Percentiles rank a stretch among this genome's conserved stretches.
phyloP scores from a whole-genome alignment of 495 filamentous ascomycete genomes.

The Durotheca rogersii region DNA sequence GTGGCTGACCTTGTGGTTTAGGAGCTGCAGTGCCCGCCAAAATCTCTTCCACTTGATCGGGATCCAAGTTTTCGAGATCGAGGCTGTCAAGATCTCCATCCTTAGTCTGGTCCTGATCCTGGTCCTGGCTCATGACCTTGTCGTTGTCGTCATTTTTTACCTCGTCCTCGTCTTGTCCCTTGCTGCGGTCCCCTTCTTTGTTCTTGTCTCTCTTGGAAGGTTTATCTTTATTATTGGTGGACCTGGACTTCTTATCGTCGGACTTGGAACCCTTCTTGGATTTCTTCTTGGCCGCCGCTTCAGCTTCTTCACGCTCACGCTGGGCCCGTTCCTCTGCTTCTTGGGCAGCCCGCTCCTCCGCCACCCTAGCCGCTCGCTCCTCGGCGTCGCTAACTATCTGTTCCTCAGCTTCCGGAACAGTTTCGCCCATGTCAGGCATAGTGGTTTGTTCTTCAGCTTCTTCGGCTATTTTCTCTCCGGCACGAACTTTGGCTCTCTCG shows the following conservation, averaged over 20 bases:
- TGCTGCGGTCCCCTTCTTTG: constrained; percentile 22
- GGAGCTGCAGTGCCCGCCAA: constrained; percentile 32
- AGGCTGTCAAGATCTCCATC: constrained; percentile 39
- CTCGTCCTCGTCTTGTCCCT: constrained; percentile 20
- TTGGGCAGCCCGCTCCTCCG: constrained; percentile 19
- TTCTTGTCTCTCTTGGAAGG: constrained; percentile 24
- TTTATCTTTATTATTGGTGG: constrained; percentile 31
- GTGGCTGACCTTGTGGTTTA: constrained; percentile 31
- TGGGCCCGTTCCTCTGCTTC: constrained; percentile 32
- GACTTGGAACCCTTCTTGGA: constrained; percentile 43
- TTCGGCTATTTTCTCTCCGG: constrained; percentile 31
- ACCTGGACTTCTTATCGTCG: constrained; percentile 33
- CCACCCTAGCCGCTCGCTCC: constrained; percentile 30
- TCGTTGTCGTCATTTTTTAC: constrained; percentile 16
- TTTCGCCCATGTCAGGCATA: constrained; percentile 35
- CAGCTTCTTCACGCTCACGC: constrained; percentile 37
- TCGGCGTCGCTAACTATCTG: constrained; percentile 37
- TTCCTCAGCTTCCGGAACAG: constrained; percentile 37
- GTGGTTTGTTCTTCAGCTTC: constrained; percentile 20
- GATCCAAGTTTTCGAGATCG: constrained; percentile 40
- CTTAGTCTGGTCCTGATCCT: constrained; percentile 10
- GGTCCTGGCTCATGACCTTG: constrained; percentile 7
- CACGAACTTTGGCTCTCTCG: constrained; percentile 37
- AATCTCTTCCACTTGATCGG: constrained; percentile 42
- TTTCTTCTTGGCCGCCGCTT: constrained; percentile 42